Percentiles rank a stretch among this genome's conserved stretches.
These are phyloP conservation scores for Malus hybrid DNA, from an alignment of 331 rosid genomes.

Conservation along the genomic window DNA sequence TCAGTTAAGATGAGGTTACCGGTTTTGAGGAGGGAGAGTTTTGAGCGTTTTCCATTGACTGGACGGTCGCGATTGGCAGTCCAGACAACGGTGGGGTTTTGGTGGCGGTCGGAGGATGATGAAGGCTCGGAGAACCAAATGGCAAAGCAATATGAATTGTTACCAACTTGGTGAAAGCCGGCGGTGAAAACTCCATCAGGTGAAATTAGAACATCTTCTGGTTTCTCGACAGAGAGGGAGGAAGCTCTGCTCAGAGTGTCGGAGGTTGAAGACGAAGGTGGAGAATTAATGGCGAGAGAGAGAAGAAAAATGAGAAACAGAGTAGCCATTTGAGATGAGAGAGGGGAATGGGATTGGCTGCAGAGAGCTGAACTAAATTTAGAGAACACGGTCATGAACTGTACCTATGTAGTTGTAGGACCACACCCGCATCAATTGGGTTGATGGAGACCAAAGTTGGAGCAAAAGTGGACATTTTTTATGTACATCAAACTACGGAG, in stretches of 20 bases:
- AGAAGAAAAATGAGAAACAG: constrained; percentile 5
- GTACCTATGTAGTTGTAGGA: background rate
- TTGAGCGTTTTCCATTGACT: constrained; percentile 43
- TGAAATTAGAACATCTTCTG: constrained; percentile 24
- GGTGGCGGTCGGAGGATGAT: background rate
- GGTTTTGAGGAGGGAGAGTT: constrained; percentile 23
- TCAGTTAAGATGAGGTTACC: constrained; percentile 39
- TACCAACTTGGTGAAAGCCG: constrained; percentile 37
- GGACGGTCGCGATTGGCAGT: constrained; percentile 48
- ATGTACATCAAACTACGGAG: background rate
- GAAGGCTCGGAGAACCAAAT: constrained; percentile 42
- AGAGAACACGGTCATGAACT: background rate
- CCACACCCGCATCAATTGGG: background rate
- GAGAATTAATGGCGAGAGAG: background rate
- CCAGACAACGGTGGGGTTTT: constrained; percentile 39
- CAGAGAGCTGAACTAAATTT: background rate
- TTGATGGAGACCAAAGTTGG: background rate
- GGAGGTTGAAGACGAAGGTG: constrained; percentile 11
- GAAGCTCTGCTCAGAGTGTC: constrained; percentile 18
- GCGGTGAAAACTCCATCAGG: constrained; percentile 35
- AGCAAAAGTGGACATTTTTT: background rate
- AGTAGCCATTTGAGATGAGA: background rate
- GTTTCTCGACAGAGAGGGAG: constrained; percentile 33
- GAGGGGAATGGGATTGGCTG: background rate
- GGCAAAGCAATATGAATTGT: constrained; percentile 48